Base-by-base conservation (phyloP, 1,284 basidiomycete species). In the Trametes versicolor region DNA sequence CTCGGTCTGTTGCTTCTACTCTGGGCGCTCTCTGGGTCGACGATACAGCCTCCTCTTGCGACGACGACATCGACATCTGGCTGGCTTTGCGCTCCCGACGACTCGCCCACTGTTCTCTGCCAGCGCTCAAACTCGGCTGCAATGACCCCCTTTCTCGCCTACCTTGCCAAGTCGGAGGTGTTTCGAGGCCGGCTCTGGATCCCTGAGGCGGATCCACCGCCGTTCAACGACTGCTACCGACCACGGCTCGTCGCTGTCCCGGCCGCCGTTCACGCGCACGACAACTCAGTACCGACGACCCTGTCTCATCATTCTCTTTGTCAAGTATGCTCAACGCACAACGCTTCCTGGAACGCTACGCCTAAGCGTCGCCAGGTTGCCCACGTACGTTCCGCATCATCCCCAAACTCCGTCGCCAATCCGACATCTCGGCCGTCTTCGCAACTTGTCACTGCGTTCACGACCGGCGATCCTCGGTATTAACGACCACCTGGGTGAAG, bases 401-500 rank as follows among this genome's bases (percentile, higher is more conserved):
- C 17, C 4, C 17, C 41, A n/a, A 43, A 17, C 41, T 32, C 8
- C 8, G 29, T 8, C 29, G 29, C 49, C 29, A 32, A 27, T 17
- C 49, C 29, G 49, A 34, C 12, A 13, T 48, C 47, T 15, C 23
- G 47, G 8, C 25, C 47, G 47, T 48, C 10, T 27, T 48, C 49
- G 49, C 25, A 27, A 10, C 19, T 17, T 27, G 9, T 17, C 49
- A 10, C 7, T 27, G 25, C 49, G 29, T 32, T 17, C 23, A 29
- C 48, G 48, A 17, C 21, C 25, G 48, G 15, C 25, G 48, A 49
- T 49, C 25, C 10, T 49, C 48, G 48, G 23, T 9, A 17, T 34
- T 51, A 27, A 27, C 27, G 49, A 51, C 49, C 29, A 27, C 49
- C 19, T 27, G 49, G 25, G 49, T 10, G 49, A 17, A 51, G 49